Evolutionary conservation across 495 filamentous ascomycete genomes (phyloP).

Genomic region (Aspergillus mulundensis): DNA sequence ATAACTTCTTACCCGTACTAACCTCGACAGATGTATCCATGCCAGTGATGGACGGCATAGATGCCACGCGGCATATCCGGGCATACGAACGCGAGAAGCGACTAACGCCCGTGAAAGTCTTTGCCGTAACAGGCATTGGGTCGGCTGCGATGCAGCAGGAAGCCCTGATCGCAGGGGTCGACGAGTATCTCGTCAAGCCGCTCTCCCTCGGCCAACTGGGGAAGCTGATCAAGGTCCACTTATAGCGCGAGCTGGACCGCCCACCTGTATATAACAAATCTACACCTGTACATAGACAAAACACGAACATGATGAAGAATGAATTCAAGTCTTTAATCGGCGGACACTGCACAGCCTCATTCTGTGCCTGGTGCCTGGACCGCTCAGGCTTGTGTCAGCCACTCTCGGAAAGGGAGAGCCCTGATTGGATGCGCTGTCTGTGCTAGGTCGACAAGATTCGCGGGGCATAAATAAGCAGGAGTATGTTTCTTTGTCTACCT

Average conservation of each 20-base stretch:
- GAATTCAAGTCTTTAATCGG: too few species aligned
- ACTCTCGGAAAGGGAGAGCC: too few species aligned
- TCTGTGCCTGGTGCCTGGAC: too few species aligned
- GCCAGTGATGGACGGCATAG: slow-evolving; percentile 1
- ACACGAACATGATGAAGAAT: not conserved
- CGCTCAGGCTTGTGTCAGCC: too few species aligned
- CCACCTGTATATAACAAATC: not conserved
- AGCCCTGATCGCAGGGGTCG: not conserved
- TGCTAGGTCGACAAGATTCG: not conserved
- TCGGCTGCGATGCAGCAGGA: not conserved
- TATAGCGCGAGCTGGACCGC: not conserved
- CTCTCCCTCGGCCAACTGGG: not conserved
- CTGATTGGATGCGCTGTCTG: not conserved
- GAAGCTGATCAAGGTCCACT: not conserved
- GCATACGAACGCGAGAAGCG: not conserved
- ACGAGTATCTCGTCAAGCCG: slow-evolving; percentile 5
- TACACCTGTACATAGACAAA: not conserved
- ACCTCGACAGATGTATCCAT: not conserved
- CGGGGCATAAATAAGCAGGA: not conserved
- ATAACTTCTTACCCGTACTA: not conserved
- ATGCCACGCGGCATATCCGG: not conserved
- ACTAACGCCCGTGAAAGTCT: not conserved
- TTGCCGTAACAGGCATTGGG: not conserved
- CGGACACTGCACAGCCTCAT: too few species aligned
- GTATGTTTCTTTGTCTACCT: too few species aligned